phyloP scores from a whole-genome alignment of 2,329 filamentous ascomycete species.

The Colletotrichum limetticola region DNA sequence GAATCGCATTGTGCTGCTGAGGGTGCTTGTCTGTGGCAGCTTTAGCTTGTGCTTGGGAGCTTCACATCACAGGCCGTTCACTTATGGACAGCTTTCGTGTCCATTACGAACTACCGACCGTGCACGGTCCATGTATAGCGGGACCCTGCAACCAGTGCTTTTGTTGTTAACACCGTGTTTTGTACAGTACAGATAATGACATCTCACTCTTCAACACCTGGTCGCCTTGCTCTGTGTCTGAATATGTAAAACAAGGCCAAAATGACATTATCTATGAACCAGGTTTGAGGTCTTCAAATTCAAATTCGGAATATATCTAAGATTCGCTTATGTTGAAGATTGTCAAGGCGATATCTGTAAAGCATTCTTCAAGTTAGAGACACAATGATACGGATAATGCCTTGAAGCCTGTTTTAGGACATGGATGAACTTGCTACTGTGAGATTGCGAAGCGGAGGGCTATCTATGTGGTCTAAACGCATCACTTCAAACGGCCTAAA shows the following conservation, averaged over 20 bases:
- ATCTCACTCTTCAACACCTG: too few relatives aligned
- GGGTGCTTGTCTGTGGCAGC: slow-evolving; percentile 33
- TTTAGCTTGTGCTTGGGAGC: slow-evolving; percentile 28
- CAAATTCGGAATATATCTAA: too few relatives aligned
- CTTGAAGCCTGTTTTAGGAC: background rate
- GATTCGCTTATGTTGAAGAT: too few relatives aligned
- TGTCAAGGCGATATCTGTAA: background rate
- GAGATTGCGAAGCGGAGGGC: background rate
- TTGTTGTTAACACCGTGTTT: background rate
- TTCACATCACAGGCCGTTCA: slow-evolving; percentile 26
- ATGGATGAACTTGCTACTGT: background rate
- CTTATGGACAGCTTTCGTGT: slow-evolving; percentile 39
- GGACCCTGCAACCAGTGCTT: background rate
- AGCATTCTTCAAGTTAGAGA: background rate
- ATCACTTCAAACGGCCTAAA: background rate
- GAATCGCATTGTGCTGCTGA: slow-evolving; percentile 51
- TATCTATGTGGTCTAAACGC: background rate
- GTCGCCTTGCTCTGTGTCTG: too few relatives aligned
- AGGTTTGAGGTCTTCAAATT: background rate
- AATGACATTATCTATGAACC: background rate
- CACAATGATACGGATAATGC: background rate
- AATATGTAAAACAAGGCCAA: too few relatives aligned
- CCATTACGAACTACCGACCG: slow-evolving; percentile 29
- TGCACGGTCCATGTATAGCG: slow-evolving; percentile 22
- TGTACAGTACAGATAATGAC: background rate